A percentile compares a stretch with the other conserved stretches of the same genome.
phyloP scores from a whole-genome alignment of 2,329 filamentous ascomycete species.

The Monilinia vaccinii-corymbosi region DNA sequence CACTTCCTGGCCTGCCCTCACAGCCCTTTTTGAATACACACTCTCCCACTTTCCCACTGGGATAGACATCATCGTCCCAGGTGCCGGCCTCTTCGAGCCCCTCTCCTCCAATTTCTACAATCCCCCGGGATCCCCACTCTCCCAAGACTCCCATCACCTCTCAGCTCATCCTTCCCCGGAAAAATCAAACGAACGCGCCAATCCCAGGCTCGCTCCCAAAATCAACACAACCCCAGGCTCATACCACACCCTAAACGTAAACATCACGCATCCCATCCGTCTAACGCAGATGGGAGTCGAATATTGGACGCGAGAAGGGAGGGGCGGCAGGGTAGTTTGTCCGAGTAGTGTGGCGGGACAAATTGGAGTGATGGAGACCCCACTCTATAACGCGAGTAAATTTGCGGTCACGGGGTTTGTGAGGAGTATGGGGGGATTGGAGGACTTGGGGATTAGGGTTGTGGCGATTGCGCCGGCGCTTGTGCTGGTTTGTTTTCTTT shows the following conservation, averaged over 20 bases:
- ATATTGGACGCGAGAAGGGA: conserved; percentile 28
- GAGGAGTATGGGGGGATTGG: conserved; percentile 19
- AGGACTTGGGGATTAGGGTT: conserved; percentile 33
- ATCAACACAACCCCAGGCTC: conserved; percentile 2
- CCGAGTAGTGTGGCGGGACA: conserved; percentile 40
- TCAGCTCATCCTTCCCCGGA: conserved; percentile 1
- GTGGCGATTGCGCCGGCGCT: conserved; percentile 37
- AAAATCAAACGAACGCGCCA: conserved; percentile 21
- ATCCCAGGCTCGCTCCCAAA: background rate
- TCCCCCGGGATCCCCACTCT: conserved; percentile 28
- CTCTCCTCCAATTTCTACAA: conserved; percentile 36
- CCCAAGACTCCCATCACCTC: conserved; percentile 29
- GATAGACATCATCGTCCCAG: conserved; percentile 34
- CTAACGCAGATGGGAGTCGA: conserved; percentile 40
- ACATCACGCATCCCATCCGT: conserved; percentile 42
- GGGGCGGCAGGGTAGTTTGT: conserved; percentile 29
- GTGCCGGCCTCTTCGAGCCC: conserved; percentile 40
- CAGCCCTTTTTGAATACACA: conserved; percentile 30
- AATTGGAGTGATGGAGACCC: conserved; percentile 29
- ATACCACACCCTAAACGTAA: conserved; percentile 39
- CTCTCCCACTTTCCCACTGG: conserved; percentile 28
- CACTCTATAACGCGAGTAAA: conserved; percentile 26
- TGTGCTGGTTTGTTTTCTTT: conserved; percentile 22
- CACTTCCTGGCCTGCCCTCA: conserved; percentile 33
- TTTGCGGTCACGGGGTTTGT: conserved; percentile 7